Conservation (phyloP, 371 early-diverging fungal genomes). For the Modicella reniformis region DNA sequence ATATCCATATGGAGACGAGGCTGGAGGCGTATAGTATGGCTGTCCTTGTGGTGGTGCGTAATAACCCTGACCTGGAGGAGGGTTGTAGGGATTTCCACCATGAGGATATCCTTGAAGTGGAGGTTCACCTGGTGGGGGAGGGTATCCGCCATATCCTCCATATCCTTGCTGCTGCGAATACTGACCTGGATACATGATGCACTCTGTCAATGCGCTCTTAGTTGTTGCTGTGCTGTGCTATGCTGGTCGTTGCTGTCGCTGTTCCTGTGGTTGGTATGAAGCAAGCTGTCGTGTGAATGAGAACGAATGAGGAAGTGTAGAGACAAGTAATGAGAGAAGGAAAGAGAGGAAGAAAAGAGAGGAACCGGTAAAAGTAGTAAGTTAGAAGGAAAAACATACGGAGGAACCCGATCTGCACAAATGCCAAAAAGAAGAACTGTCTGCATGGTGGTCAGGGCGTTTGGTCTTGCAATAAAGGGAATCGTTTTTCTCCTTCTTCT, state of each 20-base stretch:
- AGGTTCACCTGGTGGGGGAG: constrained; percentile 27
- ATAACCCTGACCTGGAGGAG: too few relatives aligned
- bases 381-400: too few relatives aligned
- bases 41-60: background rate
- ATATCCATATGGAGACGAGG: constrained; percentile 9
- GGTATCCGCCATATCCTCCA: constrained; percentile 23
- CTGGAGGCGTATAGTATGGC: constrained; percentile 12
- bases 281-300: background rate
- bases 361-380: background rate
- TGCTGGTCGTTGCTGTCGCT: too few relatives aligned
- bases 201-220: background rate
- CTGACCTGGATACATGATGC: constrained; percentile 42
- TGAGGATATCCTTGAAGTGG: constrained; percentile 22
- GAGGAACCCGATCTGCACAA: too few relatives aligned
- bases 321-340: background rate
- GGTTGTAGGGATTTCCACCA: constrained; percentile 9
- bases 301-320: background rate
- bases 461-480: background rate
- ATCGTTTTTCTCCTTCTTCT: background rate
- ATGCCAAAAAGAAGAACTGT: too few relatives aligned
- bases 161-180: constrained; percentile 28
- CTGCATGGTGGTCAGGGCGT: too few relatives aligned
- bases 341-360: background rate
- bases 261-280: too few relatives aligned
- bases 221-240: background rate